Conservation (phyloP, 2,329 filamentous ascomycete genomes). For the Tolypocladium album region DNA sequence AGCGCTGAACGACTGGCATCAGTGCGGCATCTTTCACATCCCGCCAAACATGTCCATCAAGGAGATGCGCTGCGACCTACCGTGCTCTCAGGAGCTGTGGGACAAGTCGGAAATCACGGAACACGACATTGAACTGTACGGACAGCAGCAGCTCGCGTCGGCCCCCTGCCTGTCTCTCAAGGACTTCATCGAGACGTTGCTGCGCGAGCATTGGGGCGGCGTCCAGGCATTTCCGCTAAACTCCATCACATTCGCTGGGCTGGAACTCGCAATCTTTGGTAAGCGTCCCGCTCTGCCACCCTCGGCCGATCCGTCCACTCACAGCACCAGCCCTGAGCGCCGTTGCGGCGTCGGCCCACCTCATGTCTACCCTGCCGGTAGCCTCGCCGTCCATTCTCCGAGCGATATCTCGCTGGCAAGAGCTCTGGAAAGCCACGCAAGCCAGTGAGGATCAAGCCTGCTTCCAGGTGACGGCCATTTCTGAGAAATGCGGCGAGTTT, state of each 20-base stretch:
- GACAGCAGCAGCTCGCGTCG: background rate
- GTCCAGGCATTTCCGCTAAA: background rate
- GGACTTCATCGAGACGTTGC: background rate
- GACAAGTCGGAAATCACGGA: constrained; percentile 9
- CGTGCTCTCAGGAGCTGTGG: constrained; percentile 13
- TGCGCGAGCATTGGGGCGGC: background rate
- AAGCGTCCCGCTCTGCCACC: background rate
- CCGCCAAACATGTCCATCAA: constrained; percentile 9
- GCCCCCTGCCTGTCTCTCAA: background rate
- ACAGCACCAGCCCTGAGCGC: background rate
- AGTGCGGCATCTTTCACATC: constrained; percentile 13
- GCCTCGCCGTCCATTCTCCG: constrained; percentile 5
- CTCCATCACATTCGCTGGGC: background rate
- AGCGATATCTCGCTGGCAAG: constrained; percentile 10
- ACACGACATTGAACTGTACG: constrained; percentile 4
- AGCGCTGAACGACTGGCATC: constrained; percentile 15
- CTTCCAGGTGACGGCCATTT: constrained; percentile 1
- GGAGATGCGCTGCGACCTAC: constrained; percentile 14
- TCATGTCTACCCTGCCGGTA: constrained; percentile 5
- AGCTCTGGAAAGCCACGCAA: constrained; percentile 7
- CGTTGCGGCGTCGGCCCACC: constrained; percentile 1
- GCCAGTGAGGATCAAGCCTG: background rate
- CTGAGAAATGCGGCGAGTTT: constrained; percentile 5
- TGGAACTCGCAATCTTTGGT: background rate
- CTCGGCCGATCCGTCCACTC: background rate